Percentiles rank a stretch among this genome's conserved stretches.
phyloP scores from a whole-genome alignment of 768 basidiomycete genomes.

The Phylloporus scabripes region DNA sequence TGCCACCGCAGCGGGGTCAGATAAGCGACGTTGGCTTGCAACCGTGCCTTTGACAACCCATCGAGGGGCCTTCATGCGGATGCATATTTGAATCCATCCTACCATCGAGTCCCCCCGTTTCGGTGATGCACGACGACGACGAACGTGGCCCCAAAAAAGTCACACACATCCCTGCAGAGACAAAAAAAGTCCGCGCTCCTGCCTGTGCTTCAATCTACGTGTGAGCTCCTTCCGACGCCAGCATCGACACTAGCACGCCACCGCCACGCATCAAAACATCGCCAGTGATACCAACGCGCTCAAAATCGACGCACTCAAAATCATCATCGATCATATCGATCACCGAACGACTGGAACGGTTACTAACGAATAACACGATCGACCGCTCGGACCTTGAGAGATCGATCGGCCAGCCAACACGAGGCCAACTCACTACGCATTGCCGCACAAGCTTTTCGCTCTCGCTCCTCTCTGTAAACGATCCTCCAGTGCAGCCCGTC shows the following conservation, averaged over 20 bases:
- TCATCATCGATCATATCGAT: neutral
- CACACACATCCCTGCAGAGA: neutral
- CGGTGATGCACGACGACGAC: neutral
- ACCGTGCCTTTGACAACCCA: slow-evolving; percentile 3
- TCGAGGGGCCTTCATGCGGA: neutral
- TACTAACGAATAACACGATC: too few relatives aligned
- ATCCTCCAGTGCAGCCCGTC: neutral
- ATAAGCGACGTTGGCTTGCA: slow-evolving; percentile 6
- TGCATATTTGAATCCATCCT: slow-evolving; percentile 1
- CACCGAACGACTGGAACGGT: too few relatives aligned
- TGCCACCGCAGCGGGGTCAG: neutral
- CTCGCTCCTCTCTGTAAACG: neutral
- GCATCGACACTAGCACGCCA: neutral
- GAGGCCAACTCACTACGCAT: neutral
- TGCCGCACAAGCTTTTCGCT: neutral
- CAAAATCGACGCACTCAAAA: too few relatives aligned
- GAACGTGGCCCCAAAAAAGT: neutral
- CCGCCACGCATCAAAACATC: too few relatives aligned
- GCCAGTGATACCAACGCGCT: too few relatives aligned
- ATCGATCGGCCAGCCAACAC: neutral
- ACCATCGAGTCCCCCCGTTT: neutral
- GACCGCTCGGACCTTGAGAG: neutral
- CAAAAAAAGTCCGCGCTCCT: too few relatives aligned
- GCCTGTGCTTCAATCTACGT: too few relatives aligned
- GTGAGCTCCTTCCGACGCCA: neutral